Conservation (phyloP, 2,329 filamentous ascomycete species). For the Cladophialophora bantiana region DNA sequence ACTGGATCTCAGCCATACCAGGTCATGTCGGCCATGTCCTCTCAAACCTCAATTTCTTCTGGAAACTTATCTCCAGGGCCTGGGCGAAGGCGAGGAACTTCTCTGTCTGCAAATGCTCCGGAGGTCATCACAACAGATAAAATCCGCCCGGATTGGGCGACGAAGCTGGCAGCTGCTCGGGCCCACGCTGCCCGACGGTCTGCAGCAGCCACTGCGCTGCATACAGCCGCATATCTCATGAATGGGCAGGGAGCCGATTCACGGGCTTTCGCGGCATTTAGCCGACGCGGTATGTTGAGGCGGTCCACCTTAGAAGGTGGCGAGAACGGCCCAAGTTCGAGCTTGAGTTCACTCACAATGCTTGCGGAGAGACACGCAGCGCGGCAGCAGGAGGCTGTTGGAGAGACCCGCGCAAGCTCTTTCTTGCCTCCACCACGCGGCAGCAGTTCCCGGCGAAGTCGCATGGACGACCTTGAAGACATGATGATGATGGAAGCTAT, state of each 20-base stretch:
- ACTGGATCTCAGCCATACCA: constrained; percentile 59
- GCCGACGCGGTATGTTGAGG: constrained; percentile 61
- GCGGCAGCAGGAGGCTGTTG: constrained; percentile 46
- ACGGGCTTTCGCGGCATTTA: constrained; percentile 64
- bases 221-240: constrained; percentile 93
- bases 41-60: constrained; percentile 78
- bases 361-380: constrained; percentile 53
- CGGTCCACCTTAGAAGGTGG: constrained; percentile 47
- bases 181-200: constrained; percentile 85
- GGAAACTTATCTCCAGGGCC: constrained; percentile 48
- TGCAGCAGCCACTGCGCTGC: constrained; percentile 89
- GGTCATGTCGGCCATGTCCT: constrained; percentile 78
- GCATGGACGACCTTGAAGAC: constrained; percentile 89
- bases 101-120: constrained; percentile 80
- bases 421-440: constrained; percentile 52
- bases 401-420: constrained; percentile 45
- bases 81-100: constrained; percentile 66
- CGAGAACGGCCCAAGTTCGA: constrained; percentile 46
- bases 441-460: constrained; percentile 62
- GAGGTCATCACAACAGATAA: constrained; percentile 91
- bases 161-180: constrained; percentile 83
- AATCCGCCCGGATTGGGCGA: constrained; percentile 91
- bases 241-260: constrained; percentile 49
- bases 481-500: constrained; percentile 99
- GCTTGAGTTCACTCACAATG: constrained; percentile 55